Evolutionary conservation across 192 early-diverging fungal species (phyloP).

Genomic region (Diversispora eburnea): DNA sequence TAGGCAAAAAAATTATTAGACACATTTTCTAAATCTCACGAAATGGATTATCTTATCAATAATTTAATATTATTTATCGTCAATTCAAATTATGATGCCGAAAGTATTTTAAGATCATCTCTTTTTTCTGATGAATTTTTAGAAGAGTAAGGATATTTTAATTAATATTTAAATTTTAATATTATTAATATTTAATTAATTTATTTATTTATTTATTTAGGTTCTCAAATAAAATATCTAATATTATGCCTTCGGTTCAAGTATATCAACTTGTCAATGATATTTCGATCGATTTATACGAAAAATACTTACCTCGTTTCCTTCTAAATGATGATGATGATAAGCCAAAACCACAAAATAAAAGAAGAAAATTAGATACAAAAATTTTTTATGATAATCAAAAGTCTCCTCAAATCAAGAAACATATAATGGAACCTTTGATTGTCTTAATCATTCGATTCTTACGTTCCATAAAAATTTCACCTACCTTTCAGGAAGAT

Average conservation of each 20-base stretch:
- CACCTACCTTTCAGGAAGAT: background rate
- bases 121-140: conserved; percentile 3
- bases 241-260: conserved; percentile 4
- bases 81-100: background rate
- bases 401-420: background rate
- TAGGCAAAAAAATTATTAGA: conserved; percentile 11
- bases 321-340: background rate
- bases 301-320: background rate
- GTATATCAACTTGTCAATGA: background rate
- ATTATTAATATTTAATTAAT: background rate
- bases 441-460: background rate
- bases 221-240: conserved; percentile 17
- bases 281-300: background rate
- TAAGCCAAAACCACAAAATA: background rate
- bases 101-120: background rate
- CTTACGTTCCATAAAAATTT: conserved; percentile 2
- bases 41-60: conserved; percentile 20
- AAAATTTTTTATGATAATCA: background rate
- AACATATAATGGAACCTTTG: background rate
- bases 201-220: background rate
- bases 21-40: conserved; percentile 7
- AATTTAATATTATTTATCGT: background rate
- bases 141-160: background rate
- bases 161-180: background rate
- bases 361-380: conserved; percentile 8